These are phyloP conservation scores for Sporothrix brasiliensis DNA, from an alignment of 2,329 filamentous ascomycete genomes.

Conservation along the genomic window DNA sequence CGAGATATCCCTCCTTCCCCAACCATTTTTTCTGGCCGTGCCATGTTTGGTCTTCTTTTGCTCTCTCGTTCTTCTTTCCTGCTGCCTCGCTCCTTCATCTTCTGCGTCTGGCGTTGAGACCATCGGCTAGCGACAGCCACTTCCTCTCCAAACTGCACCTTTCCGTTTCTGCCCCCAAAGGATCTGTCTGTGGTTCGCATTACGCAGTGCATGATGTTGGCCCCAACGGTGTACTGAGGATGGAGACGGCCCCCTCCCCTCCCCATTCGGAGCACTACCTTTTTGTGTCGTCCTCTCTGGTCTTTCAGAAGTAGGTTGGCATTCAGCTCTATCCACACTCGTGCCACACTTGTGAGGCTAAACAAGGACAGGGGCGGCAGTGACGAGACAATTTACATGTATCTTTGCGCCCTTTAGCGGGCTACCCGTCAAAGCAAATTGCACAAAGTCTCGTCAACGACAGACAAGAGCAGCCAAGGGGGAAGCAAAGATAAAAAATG, in stretches of 20 bases:
- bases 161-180: conserved; percentile 9
- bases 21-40: too few relatives aligned
- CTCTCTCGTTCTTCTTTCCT: neutral
- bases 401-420: neutral
- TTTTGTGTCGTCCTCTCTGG: neutral
- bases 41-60: neutral
- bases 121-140: neutral
- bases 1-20: neutral
- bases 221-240: conserved; percentile 13
- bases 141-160: neutral
- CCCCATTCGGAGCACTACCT: neutral
- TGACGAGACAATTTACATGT: neutral
- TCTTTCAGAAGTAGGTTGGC: neutral
- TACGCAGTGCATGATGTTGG: conserved; percentile 13
- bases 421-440: neutral
- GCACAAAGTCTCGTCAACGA: neutral
- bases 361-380: conserved; percentile 20
- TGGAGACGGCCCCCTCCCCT: neutral
- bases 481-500: too few relatives aligned
- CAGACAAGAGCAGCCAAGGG: neutral
- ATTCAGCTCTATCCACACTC: conserved; percentile 8
- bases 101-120: neutral
- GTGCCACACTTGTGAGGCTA: conserved; percentile 1
- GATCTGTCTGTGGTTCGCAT: neutral
- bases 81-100: neutral